These are phyloP conservation scores for Phoenix dactylifera DNA, from an alignment of 176 grass and related monocot species.

Conservation along the genomic window DNA sequence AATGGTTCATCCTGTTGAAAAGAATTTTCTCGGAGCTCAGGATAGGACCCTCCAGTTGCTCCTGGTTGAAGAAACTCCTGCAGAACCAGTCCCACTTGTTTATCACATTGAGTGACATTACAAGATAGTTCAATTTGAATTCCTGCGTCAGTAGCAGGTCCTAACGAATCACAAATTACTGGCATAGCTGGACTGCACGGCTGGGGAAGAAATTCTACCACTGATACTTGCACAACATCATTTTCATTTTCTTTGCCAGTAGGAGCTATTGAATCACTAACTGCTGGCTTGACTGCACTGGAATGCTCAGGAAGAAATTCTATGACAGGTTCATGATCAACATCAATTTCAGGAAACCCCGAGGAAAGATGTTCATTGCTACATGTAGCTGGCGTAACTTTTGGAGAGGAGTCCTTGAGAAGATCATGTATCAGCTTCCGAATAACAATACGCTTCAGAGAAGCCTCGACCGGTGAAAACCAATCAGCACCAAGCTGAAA, in stretches of 20 bases:
- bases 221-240: constrained; percentile 34
- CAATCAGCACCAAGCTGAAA: constrained; percentile 73
- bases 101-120: constrained; percentile 32
- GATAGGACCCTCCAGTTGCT: neutral
- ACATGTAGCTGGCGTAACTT: constrained; percentile 12
- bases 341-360: constrained; percentile 26
- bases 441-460: constrained; percentile 69
- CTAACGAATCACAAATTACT: constrained; percentile 13
- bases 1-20: constrained; percentile 6
- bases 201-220: constrained; percentile 34
- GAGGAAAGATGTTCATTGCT: constrained; percentile 28
- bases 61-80: constrained; percentile 11
- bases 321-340: too few relatives aligned
- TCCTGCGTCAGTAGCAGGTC: constrained; percentile 19
- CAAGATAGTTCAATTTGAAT: constrained; percentile 19
- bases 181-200: constrained; percentile 23
- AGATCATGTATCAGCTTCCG: constrained; percentile 61
- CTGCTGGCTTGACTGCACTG: too few relatives aligned
- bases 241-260: too few relatives aligned
- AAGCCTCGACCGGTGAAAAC: constrained; percentile 87
- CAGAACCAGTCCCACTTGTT: constrained; percentile 22
- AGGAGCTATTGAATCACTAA: too few relatives aligned
- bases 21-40: neutral
- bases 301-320: too few relatives aligned
- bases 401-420: constrained; percentile 29